A percentile compares a stretch with the other conserved stretches of the same genome.
These are phyloP conservation scores for Viola odorata DNA, from an alignment of 345 rosid genomes.

Conservation along the genomic window DNA sequence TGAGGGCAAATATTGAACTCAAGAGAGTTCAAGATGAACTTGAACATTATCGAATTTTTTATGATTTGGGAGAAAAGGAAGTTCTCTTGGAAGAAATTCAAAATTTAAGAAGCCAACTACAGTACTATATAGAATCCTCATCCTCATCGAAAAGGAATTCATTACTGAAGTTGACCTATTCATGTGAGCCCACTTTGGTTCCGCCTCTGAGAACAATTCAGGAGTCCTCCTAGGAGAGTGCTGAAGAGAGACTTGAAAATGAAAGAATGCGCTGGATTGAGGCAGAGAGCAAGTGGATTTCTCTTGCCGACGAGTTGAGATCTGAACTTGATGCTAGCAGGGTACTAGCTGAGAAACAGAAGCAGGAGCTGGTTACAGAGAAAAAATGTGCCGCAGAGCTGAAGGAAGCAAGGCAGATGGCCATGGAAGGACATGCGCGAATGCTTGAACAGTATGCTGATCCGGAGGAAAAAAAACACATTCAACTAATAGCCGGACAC, in stretches of 20 bases:
- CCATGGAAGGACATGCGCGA: conserved; percentile 92
- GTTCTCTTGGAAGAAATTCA: conserved; percentile 89
- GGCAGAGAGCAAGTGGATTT: conserved; percentile 92
- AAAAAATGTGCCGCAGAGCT: conserved; percentile 79
- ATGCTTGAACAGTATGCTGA: conserved; percentile 97
- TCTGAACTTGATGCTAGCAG: conserved; percentile 65
- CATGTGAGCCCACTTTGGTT: conserved; percentile 42
- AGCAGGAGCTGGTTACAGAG: conserved; percentile 72
- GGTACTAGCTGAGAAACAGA: conserved; percentile 50
- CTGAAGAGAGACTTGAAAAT: conserved; percentile 50
- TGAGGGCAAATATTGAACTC: conserved; percentile 63
- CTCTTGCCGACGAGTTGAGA: conserved; percentile 79
- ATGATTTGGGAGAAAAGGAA: conserved; percentile 83
- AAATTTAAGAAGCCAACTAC: conserved; percentile 81
- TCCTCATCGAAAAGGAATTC: conserved; percentile 50
- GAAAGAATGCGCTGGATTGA: conserved; percentile 67
- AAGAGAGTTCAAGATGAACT: conserved; percentile 79
- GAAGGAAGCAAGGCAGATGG: conserved; percentile 90
- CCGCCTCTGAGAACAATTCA: conserved; percentile 45
- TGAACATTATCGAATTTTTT: conserved; percentile 67
- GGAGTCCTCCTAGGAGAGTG: conserved; percentile 52
- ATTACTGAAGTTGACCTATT: conserved; percentile 48
- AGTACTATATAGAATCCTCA: conserved; percentile 65
- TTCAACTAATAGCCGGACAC: too few relatives aligned
- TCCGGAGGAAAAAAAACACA: conserved; percentile 91